Conservation (phyloP, 2,329 filamentous ascomycete genomes). For the Aspergillus pseudoterreus region DNA sequence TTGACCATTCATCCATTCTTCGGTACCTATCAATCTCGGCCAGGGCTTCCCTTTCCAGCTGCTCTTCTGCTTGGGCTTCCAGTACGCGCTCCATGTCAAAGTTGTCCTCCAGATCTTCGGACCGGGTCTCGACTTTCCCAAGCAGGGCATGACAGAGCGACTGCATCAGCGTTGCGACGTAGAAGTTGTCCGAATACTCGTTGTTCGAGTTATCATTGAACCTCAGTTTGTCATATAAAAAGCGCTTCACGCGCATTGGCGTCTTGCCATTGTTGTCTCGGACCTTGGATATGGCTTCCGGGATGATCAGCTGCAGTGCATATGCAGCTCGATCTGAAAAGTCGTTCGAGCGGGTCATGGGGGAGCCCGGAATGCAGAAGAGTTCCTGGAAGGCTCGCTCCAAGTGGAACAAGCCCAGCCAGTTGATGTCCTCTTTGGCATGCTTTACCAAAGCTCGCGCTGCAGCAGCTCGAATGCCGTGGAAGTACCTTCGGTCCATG, state of each 20-base stretch:
- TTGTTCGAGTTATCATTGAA: constrained; percentile 96
- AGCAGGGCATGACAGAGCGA: constrained; percentile 57
- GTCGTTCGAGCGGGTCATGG: constrained; percentile 83
- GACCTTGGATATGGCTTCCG: constrained; percentile 73
- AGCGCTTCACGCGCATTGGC: constrained; percentile 72
- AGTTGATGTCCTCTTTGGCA: constrained; percentile 65
- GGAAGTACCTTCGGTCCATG: constrained; percentile 88
- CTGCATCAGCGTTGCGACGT: constrained; percentile 74
- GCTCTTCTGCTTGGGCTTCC: constrained; percentile 50
- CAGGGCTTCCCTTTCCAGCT: constrained; percentile 55
- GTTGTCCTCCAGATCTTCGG: constrained; percentile 39
- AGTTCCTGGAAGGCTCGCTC: constrained; percentile 82
- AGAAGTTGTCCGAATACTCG: constrained; percentile 80
- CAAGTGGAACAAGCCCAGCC: constrained; percentile 79
- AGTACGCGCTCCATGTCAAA: constrained; percentile 46
- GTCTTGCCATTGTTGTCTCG: constrained; percentile 72
- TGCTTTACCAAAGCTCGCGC: constrained; percentile 74
- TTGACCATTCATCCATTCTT: constrained; percentile 64
- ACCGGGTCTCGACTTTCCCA: constrained; percentile 34
- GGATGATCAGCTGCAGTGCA: constrained; percentile 77
- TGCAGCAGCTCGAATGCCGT: constrained; percentile 85
- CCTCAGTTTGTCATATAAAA: constrained; percentile 82
- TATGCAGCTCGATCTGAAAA: constrained; percentile 86
- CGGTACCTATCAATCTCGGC: constrained; percentile 61
- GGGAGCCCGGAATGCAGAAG: constrained; percentile 75